A percentile compares a stretch with the other conserved stretches of the same genome.
phyloP scores from a whole-genome alignment of 2,329 filamentous ascomycete genomes.

The Microdochium bolleyi region DNA sequence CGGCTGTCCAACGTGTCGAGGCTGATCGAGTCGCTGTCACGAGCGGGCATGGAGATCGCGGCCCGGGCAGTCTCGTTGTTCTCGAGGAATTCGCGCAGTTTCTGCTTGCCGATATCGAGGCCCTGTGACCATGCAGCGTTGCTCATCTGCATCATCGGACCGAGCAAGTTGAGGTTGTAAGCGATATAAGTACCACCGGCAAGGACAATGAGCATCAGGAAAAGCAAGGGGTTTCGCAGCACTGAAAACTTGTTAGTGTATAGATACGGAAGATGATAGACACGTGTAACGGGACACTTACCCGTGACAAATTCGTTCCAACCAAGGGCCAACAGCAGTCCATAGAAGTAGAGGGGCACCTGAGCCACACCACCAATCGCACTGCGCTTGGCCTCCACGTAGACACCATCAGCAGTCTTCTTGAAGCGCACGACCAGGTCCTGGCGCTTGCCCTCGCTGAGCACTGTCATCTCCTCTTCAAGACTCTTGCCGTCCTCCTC shows the following conservation, averaged over 20 bases:
- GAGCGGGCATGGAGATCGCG: slow-evolving; percentile 66
- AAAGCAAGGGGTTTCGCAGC: slow-evolving; percentile 86
- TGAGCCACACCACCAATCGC: slow-evolving; percentile 93
- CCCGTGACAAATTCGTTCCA: slow-evolving; percentile 97
- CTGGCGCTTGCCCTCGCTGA: slow-evolving; percentile 82
- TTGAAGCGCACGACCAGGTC: slow-evolving; percentile 94
- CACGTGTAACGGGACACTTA: slow-evolving; percentile 38
- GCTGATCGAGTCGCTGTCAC: slow-evolving; percentile 40
- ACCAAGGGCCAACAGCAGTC: slow-evolving; percentile 78
- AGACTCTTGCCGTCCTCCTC: slow-evolving; percentile 91
- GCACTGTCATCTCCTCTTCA: slow-evolving; percentile 93
- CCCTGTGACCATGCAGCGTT: slow-evolving; percentile 84
- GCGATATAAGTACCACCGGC: slow-evolving; percentile 77
- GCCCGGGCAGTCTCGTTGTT: slow-evolving; percentile 77
- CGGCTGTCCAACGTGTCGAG: slow-evolving; percentile 53
- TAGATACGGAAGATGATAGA: slow-evolving; percentile 5
- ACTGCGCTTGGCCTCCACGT: slow-evolving; percentile 94
- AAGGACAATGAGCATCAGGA: slow-evolving; percentile 75
- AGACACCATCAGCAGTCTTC: slow-evolving; percentile 96
- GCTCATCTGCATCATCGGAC: slow-evolving; percentile 90
- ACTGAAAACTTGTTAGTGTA: slow-evolving; percentile 43
- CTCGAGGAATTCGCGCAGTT: slow-evolving; percentile 82
- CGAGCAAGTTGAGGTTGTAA: slow-evolving; percentile 90
- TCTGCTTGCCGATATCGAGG: slow-evolving; percentile 84
- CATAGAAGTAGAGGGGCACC: slow-evolving; percentile 92